Evolutionary conservation across 2,329 filamentous ascomycete genomes (phyloP).

Genomic region (Gyromitra esculenta): DNA sequence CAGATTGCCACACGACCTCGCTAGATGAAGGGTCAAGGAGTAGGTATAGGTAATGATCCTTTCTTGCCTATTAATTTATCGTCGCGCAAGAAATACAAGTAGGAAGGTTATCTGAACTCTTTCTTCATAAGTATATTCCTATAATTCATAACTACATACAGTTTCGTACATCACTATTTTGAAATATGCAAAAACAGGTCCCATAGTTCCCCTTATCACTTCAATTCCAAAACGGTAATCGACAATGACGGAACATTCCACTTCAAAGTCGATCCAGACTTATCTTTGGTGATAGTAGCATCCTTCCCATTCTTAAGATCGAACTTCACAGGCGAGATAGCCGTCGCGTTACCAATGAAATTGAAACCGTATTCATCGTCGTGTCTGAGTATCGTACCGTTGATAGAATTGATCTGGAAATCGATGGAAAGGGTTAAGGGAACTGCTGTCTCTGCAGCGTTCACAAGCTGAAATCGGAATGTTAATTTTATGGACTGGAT

Average conservation of each 20-base stretch:
- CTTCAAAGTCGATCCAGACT: slow-evolving; percentile 24
- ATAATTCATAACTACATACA: slow-evolving; percentile 10
- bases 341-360: slow-evolving; percentile 52
- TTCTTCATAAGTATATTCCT: neutral
- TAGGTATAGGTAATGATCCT: too few species aligned
- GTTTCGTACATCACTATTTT: neutral
- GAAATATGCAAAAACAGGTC: slow-evolving; percentile 11
- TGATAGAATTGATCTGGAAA: slow-evolving; percentile 37
- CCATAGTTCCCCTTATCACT: slow-evolving; percentile 1
- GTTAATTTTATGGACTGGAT: slow-evolving; percentile 13
- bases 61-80: too few species aligned
- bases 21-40: too few species aligned
- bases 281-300: slow-evolving; percentile 11
- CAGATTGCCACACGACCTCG: too few species aligned
- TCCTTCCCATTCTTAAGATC: slow-evolving; percentile 28
- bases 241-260: slow-evolving; percentile 47
- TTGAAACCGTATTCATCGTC: slow-evolving; percentile 57
- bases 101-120: neutral
- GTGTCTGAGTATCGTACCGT: slow-evolving; percentile 49
- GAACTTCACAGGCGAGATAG: slow-evolving; percentile 48
- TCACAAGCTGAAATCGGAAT: slow-evolving; percentile 37
- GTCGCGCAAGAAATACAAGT: too few species aligned
- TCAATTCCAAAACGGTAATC: slow-evolving; percentile 50
- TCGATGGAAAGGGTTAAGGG: slow-evolving; percentile 46
- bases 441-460: slow-evolving; percentile 24